Conservation (phyloP, 345 rosid genomes). For the Heritiera fomes region DNA sequence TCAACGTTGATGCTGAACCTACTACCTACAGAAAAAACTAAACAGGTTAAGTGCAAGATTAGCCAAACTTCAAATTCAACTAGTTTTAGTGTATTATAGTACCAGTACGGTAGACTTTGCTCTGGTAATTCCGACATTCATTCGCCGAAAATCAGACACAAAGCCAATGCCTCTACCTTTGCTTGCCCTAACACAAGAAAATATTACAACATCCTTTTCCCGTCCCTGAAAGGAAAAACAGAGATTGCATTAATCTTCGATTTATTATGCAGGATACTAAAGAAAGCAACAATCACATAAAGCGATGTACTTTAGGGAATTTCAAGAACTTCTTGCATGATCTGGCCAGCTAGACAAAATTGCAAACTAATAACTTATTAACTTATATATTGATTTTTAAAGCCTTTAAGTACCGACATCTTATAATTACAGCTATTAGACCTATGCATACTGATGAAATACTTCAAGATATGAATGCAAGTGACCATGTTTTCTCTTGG, state of each 20-base stretch:
- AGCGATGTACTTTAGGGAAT: neutral
- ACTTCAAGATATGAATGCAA: neutral
- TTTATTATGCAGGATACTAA: neutral
- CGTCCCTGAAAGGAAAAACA: conserved; percentile 62
- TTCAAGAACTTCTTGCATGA: neutral
- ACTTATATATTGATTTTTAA: neutral
- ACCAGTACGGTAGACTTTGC: conserved; percentile 96
- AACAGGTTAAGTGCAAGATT: neutral
- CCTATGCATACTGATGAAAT: neutral
- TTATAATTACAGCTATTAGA: neutral
- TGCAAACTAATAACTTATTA: neutral
- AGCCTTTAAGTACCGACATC: neutral
- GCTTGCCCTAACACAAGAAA: conserved; percentile 91
- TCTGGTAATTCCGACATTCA: conserved; percentile 95
- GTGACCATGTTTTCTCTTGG: neutral
- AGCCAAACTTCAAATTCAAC: neutral
- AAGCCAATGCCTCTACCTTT: conserved; percentile 72
- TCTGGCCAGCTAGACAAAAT: neutral
- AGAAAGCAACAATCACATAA: neutral
- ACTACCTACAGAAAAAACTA: conserved; percentile 60
- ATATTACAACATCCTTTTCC: conserved; percentile 91
- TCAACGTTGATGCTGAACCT: conserved; percentile 80
- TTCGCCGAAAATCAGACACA: conserved; percentile 78
- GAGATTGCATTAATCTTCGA: neutral
- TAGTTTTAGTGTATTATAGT: neutral